phyloP scores from a whole-genome alignment of 768 basidiomycete genomes.

The Boletus vermiculosoides region DNA sequence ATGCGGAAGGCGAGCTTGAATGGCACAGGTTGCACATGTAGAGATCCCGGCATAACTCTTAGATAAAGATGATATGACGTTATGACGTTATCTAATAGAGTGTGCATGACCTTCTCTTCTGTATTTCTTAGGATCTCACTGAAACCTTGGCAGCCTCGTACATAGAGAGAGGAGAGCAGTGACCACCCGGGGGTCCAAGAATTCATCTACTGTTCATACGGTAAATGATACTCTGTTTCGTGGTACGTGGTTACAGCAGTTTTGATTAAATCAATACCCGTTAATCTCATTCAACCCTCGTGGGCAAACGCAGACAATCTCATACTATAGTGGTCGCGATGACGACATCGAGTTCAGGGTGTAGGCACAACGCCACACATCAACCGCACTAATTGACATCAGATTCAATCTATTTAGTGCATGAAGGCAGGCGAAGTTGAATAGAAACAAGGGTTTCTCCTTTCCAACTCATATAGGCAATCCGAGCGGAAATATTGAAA shows the following conservation, averaged over 20 bases:
- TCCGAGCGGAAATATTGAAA: background rate
- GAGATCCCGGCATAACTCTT: background rate
- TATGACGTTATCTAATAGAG: background rate
- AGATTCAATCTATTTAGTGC: background rate
- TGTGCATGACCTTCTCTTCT: background rate
- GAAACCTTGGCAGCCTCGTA: background rate
- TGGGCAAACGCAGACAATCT: background rate
- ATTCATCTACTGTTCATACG: background rate
- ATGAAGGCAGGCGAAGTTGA: background rate
- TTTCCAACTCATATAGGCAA: background rate
- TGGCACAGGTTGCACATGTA: background rate
- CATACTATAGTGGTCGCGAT: background rate
- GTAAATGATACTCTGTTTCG: background rate
- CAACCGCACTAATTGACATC: background rate
- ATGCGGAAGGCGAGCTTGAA: too few species aligned
- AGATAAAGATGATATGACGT: background rate
- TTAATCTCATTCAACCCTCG: background rate
- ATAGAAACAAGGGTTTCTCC: background rate
- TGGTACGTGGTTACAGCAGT: background rate
- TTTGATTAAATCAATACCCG: background rate
- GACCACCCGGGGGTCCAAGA: background rate
- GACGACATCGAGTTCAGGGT: background rate
- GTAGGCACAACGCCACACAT: background rate
- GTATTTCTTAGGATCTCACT: background rate
- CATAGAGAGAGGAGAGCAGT: background rate